phyloP scores from a whole-genome alignment of 2,329 filamentous ascomycete genomes.

The Hypoxylon sp. region DNA sequence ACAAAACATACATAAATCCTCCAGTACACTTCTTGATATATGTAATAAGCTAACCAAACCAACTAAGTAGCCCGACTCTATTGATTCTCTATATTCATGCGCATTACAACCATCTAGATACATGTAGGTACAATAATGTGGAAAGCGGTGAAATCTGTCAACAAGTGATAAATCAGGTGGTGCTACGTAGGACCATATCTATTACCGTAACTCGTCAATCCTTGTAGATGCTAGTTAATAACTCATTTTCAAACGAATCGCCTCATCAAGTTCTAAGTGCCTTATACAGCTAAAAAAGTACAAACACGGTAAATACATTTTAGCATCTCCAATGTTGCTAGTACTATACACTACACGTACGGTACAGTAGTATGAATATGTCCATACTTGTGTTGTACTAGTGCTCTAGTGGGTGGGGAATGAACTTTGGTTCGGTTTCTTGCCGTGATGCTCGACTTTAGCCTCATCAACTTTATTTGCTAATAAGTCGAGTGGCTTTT shows the following conservation, averaged over 20 bases:
- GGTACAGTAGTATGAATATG: not conserved
- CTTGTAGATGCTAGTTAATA: too few relatives aligned
- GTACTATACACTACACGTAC: not conserved
- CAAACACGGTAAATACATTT: not conserved
- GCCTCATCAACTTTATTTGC: constrained; percentile 48
- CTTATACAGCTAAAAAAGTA: not conserved
- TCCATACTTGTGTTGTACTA: constrained; percentile 7
- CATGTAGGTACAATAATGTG: not conserved
- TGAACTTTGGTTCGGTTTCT: constrained; percentile 39
- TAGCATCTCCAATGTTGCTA: not conserved
- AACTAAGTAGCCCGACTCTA: not conserved
- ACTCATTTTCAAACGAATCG: not conserved
- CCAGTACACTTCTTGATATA: too few relatives aligned
- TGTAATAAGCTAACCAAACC: too few relatives aligned
- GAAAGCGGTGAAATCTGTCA: constrained; percentile 39
- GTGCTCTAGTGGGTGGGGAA: constrained; percentile 44
- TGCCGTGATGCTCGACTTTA: constrained; percentile 50
- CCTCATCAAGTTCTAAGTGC: not conserved
- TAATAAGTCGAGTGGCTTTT: constrained; percentile 20
- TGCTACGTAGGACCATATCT: constrained; percentile 3
- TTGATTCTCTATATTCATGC: not conserved
- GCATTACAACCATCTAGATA: not conserved
- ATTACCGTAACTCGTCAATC: constrained; percentile 1
- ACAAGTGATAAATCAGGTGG: constrained; percentile 21
- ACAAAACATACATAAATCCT: too few relatives aligned